phyloP scores from a whole-genome alignment of 495 filamentous ascomycete genomes.

The Aspergillus heteromorphus region DNA sequence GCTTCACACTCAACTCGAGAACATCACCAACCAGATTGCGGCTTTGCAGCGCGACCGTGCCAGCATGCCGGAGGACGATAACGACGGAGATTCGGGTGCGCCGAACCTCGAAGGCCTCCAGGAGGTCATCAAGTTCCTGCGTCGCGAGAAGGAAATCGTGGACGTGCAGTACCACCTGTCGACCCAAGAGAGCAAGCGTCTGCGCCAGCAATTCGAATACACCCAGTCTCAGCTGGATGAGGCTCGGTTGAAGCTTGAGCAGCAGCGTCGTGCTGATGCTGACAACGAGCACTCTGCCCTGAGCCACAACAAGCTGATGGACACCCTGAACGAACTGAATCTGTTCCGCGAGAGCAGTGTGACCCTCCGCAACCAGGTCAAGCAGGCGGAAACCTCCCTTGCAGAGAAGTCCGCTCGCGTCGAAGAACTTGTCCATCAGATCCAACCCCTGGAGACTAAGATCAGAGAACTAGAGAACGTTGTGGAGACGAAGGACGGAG shows the following conservation, averaged over 20 bases:
- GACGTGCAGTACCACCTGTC: constrained; percentile 91
- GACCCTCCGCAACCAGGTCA: constrained; percentile 77
- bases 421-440: constrained; percentile 64
- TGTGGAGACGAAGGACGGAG: constrained; percentile 71
- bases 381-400: constrained; percentile 69
- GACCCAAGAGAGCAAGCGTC: constrained; percentile 74
- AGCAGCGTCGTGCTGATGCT: constrained; percentile 73
- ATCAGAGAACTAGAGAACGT: constrained; percentile 77
- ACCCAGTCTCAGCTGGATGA: constrained; percentile 82
- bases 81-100: constrained; percentile 33
- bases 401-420: constrained; percentile 68
- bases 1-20: constrained; percentile 83
- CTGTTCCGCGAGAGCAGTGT: constrained; percentile 88
- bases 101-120: constrained; percentile 67
- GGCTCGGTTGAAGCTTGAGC: constrained; percentile 73
- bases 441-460: constrained; percentile 75
- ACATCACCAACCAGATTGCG: constrained; percentile 69
- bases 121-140: constrained; percentile 82
- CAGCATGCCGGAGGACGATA: constrained; percentile 41
- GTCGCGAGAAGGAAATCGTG: constrained; percentile 96
- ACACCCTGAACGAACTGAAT: constrained; percentile 91
- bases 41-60: constrained; percentile 68
- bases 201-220: constrained; percentile 87
- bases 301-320: constrained; percentile 82
- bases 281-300: constrained; percentile 64